A percentile compares a stretch with the other conserved stretches of the same genome.
These are phyloP conservation scores for Aristolochia fimbriata DNA, from an alignment of 164 flowering plant genomes.

Conservation along the genomic window DNA sequence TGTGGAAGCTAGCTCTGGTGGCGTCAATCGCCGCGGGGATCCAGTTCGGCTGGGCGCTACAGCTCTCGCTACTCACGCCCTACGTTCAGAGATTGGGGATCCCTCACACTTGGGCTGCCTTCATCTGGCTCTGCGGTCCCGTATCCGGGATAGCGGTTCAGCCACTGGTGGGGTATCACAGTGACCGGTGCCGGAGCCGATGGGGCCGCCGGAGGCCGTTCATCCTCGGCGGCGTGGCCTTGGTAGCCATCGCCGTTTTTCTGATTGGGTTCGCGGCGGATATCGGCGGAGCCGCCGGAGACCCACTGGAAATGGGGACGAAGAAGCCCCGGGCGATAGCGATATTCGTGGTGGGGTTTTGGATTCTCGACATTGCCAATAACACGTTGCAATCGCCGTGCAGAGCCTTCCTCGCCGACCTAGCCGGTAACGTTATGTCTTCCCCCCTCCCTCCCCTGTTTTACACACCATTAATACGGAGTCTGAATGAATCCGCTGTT, in stretches of 20 bases:
- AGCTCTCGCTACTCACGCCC: slow-evolving; percentile 89
- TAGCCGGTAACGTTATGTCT: slow-evolving; percentile 49
- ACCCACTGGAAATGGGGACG: slow-evolving; percentile 12
- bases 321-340: slow-evolving; percentile 48
- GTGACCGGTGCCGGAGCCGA: slow-evolving; percentile 68
- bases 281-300: slow-evolving; percentile 69
- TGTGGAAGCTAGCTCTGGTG: slow-evolving; percentile 46
- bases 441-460: neutral
- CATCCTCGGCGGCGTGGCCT: slow-evolving; percentile 48
- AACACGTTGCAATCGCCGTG: slow-evolving; percentile 93
- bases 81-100: slow-evolving; percentile 96
- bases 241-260: slow-evolving; percentile 48
- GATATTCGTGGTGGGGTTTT: slow-evolving; percentile 76
- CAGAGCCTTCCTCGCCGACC: slow-evolving; percentile 90
- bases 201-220: slow-evolving; percentile 87
- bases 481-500: no score
- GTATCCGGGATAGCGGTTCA: slow-evolving; percentile 82
- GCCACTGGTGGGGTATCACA: slow-evolving; percentile 79
- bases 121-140: slow-evolving; percentile 97
- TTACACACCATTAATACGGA: no score
- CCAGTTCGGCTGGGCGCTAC: slow-evolving; percentile 98
- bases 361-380: slow-evolving; percentile 93
- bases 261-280: slow-evolving; percentile 73
- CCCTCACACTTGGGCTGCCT: slow-evolving; percentile 83
- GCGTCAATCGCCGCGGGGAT: slow-evolving; percentile 84